phyloP scores from a whole-genome alignment of 169 alveolate species.

The Plasmodium sp. region DNA sequence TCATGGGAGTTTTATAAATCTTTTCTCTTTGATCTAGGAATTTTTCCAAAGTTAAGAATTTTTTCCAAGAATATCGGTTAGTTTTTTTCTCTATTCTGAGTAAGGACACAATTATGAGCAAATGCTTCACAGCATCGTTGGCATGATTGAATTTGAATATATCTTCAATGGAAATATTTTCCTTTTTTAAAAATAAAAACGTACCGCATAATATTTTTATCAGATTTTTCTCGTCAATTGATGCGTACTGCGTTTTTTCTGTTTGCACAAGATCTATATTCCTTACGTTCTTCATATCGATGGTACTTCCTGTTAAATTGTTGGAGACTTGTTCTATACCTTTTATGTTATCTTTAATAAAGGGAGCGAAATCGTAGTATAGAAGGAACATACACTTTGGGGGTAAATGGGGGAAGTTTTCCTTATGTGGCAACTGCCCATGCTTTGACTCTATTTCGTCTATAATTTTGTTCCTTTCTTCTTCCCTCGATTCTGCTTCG shows the following conservation, averaged over 20 bases:
- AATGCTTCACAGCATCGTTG: slow-evolving; percentile 16
- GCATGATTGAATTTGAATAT: slow-evolving; percentile 8
- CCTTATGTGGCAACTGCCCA: slow-evolving; percentile 23
- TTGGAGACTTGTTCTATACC: slow-evolving; percentile 42
- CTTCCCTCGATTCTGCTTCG: slow-evolving; percentile 37
- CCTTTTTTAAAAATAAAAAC: slow-evolving; percentile 60
- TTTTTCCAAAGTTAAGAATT: slow-evolving; percentile 43
- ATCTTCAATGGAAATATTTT: slow-evolving; percentile 26
- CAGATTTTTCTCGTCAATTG: slow-evolving; percentile 28
- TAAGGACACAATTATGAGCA: slow-evolving; percentile 25
- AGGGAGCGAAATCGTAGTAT: slow-evolving; percentile 33
- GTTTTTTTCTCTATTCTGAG: slow-evolving; percentile 58
- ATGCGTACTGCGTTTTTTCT: slow-evolving; percentile 12
- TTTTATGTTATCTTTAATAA: slow-evolving; percentile 11
- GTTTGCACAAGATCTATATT: slow-evolving; percentile 3
- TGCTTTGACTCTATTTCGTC: neutral
- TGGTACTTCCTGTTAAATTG: neutral
- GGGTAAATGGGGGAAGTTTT: slow-evolving; percentile 38
- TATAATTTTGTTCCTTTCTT: slow-evolving; percentile 19
- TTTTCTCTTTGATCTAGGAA: slow-evolving; percentile 48
- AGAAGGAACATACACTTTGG: slow-evolving; percentile 42
- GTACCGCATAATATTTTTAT: slow-evolving; percentile 54
- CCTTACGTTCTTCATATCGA: neutral
- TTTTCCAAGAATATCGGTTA: slow-evolving; percentile 40
- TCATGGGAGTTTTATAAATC: slow-evolving; percentile 51